These are phyloP conservation scores for Verticillium nubilum DNA, from an alignment of 2,329 filamentous ascomycete species.

Conservation along the genomic window DNA sequence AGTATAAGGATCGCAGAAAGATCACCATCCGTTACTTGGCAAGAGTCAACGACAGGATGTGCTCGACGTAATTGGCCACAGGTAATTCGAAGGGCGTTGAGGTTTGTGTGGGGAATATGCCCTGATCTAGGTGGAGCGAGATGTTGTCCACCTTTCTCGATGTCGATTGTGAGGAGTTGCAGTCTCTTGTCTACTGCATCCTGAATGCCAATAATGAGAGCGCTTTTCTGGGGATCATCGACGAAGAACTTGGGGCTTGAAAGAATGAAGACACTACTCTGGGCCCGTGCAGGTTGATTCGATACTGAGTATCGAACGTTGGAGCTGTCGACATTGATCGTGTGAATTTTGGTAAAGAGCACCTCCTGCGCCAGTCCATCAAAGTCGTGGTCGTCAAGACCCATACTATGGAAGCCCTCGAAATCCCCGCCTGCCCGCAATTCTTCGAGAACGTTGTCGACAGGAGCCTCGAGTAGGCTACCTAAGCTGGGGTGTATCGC, in stretches of 20 bases:
- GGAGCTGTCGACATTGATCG: constrained; percentile 55
- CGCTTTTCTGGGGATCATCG: constrained; percentile 46
- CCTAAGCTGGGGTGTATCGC: constrained; percentile 47
- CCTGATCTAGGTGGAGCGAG: constrained; percentile 14
- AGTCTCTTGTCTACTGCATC: constrained; percentile 63
- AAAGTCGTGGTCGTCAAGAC: constrained; percentile 64
- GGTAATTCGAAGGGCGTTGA: constrained; percentile 35
- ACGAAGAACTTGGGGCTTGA: constrained; percentile 50
- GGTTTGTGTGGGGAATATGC: constrained; percentile 6
- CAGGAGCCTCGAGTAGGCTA: constrained; percentile 61
- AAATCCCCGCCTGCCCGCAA: constrained; percentile 56
- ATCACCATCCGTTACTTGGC: constrained; percentile 61
- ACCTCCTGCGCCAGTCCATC: constrained; percentile 69
- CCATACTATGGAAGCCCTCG: constrained; percentile 68
- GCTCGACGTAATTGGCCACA: constrained; percentile 51
- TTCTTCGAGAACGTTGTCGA: constrained; percentile 66
- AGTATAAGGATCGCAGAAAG: constrained; percentile 66
- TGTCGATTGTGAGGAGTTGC: constrained; percentile 58
- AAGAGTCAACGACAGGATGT: constrained; percentile 67
- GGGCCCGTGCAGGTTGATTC: constrained; percentile 43
- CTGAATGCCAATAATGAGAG: constrained; percentile 63
- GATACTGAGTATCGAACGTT: constrained; percentile 57
- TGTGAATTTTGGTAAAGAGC: constrained; percentile 66
- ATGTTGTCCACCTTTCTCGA: constrained; percentile 19
- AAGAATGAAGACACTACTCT: constrained; percentile 64